phyloP scores from a whole-genome alignment of 805 yeast species.

The Metschnikowia amazonensis region DNA sequence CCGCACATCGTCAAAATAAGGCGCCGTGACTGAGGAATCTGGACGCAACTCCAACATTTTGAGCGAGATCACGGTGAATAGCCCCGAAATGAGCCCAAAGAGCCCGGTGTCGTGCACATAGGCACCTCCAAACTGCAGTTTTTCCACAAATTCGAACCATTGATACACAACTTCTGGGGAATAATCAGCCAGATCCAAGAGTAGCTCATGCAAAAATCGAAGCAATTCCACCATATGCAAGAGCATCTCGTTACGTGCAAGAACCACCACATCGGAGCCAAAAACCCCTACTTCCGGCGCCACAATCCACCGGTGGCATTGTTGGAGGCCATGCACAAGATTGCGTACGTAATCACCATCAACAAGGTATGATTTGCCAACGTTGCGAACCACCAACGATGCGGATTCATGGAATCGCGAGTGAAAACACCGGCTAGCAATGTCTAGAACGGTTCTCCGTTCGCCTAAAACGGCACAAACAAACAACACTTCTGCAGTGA shows the following conservation, averaged over 20 bases:
- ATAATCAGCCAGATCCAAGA: constrained; percentile 34
- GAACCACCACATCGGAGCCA: neutral
- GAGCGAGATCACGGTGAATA: constrained; percentile 48
- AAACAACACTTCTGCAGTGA: constrained; percentile 21
- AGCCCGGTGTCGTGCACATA: constrained; percentile 23
- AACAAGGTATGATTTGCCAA: constrained; percentile 27
- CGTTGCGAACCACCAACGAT: constrained; percentile 29
- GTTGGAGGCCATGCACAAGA: constrained; percentile 6
- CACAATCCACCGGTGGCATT: neutral
- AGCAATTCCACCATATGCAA: constrained; percentile 32
- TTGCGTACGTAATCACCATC: constrained; percentile 4
- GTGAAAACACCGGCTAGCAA: constrained; percentile 31
- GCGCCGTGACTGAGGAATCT: constrained; percentile 29
- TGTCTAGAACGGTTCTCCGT: constrained; percentile 45
- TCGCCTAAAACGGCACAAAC: constrained; percentile 45
- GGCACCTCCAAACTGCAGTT: constrained; percentile 23
- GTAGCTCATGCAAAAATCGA: constrained; percentile 38
- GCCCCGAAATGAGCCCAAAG: constrained; percentile 37
- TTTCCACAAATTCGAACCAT: constrained; percentile 57
- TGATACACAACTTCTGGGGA: constrained; percentile 27
- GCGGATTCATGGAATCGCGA: constrained; percentile 15
- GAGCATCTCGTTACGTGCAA: constrained; percentile 26
- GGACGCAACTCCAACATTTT: constrained; percentile 51
- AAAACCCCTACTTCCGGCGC: neutral
- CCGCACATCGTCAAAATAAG: constrained; percentile 39